Percentiles rank a stretch among this genome's conserved stretches.
phyloP scores from a whole-genome alignment of 345 rosid species.

The Eucalyptus fibrosa region DNA sequence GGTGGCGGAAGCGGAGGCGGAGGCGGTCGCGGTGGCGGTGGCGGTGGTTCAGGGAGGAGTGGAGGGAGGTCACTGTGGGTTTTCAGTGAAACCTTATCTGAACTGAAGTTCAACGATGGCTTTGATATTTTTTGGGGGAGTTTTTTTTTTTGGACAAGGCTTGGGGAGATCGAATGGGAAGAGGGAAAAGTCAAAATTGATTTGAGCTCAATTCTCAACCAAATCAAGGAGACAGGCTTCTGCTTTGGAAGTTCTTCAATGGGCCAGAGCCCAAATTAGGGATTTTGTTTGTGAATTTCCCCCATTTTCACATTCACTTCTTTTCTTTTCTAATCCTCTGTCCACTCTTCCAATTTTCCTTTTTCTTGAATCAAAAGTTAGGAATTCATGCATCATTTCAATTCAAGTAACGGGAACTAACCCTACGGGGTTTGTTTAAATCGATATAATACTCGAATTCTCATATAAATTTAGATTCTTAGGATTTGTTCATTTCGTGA shows the following conservation, averaged over 20 bases:
- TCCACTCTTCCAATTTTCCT: not conserved
- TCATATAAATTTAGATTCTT: not conserved
- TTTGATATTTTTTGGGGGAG: not conserved
- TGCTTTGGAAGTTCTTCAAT: not conserved
- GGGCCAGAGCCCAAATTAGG: not conserved
- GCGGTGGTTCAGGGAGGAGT: not conserved
- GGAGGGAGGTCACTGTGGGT: not conserved
- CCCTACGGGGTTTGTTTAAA: not conserved
- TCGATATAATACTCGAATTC: not conserved
- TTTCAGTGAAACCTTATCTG: not conserved
- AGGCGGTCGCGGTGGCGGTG: not conserved
- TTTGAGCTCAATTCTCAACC: not conserved
- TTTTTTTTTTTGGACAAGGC: not conserved
- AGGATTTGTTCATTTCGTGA: no score
- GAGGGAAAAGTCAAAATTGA: not conserved
- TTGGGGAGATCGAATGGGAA: not conserved
- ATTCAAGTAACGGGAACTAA: not conserved
- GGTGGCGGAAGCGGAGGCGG: not conserved
- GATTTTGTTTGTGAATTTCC: not conserved
- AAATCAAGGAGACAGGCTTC: not conserved
- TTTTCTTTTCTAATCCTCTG: not conserved
- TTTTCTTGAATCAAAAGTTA: not conserved
- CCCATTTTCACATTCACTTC: not conserved
- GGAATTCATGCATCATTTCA: not conserved
- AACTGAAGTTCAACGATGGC: not conserved